Percentiles rank a stretch among this genome's conserved stretches.
phyloP scores from a whole-genome alignment of 345 rosid species.

The Zanthoxylum bungeanum region DNA sequence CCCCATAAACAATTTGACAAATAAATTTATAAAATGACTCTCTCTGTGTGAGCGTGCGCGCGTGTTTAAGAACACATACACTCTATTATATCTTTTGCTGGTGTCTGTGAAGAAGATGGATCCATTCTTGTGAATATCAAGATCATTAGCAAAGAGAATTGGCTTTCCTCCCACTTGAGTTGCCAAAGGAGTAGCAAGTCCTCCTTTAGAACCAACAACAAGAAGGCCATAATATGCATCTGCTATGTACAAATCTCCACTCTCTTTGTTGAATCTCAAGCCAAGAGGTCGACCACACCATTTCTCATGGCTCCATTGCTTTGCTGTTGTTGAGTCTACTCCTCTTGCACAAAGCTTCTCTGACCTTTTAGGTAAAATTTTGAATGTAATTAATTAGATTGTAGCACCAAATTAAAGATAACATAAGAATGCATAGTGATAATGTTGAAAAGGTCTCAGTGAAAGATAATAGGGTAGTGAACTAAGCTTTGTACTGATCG shows the following conservation, averaged over 20 bases:
- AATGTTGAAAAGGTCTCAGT: too few species aligned
- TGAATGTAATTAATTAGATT: neutral
- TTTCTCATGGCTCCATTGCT: conserved; percentile 95
- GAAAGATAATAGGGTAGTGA: too few species aligned
- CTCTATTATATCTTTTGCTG: conserved; percentile 83
- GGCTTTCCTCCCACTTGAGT: conserved; percentile 62
- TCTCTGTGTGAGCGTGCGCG: too few species aligned
- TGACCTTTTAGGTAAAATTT: conserved; percentile 47
- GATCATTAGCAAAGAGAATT: conserved; percentile 92
- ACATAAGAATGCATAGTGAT: too few species aligned
- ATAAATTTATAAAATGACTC: neutral
- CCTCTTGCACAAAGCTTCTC: conserved; percentile 72
- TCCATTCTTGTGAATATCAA: conserved; percentile 79
- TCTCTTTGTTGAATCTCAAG: conserved; percentile 61
- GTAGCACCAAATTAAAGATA: neutral
- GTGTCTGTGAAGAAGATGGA: conserved; percentile 95
- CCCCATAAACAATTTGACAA: neutral
- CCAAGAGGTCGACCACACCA: conserved; percentile 87
- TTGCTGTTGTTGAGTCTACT: conserved; percentile 73
- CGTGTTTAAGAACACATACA: too few species aligned
- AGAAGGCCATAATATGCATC: conserved; percentile 92
- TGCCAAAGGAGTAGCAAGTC: conserved; percentile 70
- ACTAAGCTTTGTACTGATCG: too few species aligned
- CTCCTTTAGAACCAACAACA: conserved; percentile 82
- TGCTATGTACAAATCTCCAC: conserved; percentile 73